These are phyloP conservation scores for Blastobotrys serpentis DNA, from an alignment of 1,139 yeast species.

Conservation along the genomic window DNA sequence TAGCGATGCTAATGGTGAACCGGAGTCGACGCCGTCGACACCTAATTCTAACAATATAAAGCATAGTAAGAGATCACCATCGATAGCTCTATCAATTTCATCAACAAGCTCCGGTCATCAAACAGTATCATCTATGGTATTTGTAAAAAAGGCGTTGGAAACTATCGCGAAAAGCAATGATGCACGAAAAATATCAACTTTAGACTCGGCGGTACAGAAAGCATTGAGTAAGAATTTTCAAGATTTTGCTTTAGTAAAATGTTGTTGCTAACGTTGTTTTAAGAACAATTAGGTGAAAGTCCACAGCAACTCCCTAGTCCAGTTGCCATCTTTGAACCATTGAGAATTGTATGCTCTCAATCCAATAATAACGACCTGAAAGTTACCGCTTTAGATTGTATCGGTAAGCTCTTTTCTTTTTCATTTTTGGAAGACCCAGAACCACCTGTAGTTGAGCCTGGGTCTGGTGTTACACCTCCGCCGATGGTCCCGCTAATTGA, in stretches of 20 bases:
- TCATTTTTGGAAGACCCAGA: constrained; percentile 56
- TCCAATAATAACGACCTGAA: constrained; percentile 52
- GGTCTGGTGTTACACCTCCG: constrained; percentile 48
- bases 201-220: constrained; percentile 44
- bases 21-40: constrained; percentile 10
- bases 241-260: no score
- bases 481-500: constrained; percentile 66
- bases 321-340: constrained; percentile 55
- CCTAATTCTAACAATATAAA: constrained; percentile 6
- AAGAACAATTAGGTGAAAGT: constrained; percentile 30
- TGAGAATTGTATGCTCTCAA: constrained; percentile 56
- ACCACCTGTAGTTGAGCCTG: constrained; percentile 41
- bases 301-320: constrained; percentile 44
- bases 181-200: constrained; percentile 47
- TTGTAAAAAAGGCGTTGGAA: constrained; percentile 50
- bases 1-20: not conserved
- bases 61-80: constrained; percentile 30
- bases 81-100: constrained; percentile 35
- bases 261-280: no score
- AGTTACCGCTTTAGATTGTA: constrained; percentile 59
- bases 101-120: constrained; percentile 32
- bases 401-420: constrained; percentile 64
- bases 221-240: constrained; percentile 46
- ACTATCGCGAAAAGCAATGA: constrained; percentile 49
- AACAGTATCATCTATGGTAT: constrained; percentile 40